Percentiles rank a stretch among this genome's conserved stretches.
Conservation (phyloP, 2,329 filamentous ascomycete genomes). For the Talaromyces albobiverticillius region DNA sequence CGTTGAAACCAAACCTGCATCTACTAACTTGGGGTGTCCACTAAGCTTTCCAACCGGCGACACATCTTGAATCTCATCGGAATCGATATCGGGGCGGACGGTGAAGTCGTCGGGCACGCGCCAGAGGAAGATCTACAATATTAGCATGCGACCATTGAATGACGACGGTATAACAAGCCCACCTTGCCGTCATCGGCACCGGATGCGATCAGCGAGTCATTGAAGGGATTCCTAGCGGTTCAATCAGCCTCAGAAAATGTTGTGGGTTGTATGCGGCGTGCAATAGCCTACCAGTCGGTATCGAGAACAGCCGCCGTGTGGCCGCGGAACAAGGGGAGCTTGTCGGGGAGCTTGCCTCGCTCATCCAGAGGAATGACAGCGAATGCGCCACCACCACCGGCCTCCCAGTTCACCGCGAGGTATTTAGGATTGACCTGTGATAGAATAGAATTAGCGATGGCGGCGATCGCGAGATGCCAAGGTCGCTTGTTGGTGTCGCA, state of each 20-base stretch:
- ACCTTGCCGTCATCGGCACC: constrained; percentile 93
- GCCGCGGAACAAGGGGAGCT: constrained; percentile 90
- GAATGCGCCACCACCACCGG: constrained; percentile 92
- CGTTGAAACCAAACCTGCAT: constrained; percentile 5
- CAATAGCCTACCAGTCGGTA: constrained; percentile 76
- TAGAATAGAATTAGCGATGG: constrained; percentile 17
- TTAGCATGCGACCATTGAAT: constrained; percentile 15
- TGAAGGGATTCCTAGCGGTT: constrained; percentile 78
- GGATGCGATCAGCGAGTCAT: constrained; percentile 88
- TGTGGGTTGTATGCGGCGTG: constrained; percentile 13
- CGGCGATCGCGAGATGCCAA: constrained; percentile 19
- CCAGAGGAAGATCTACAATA: constrained; percentile 77
- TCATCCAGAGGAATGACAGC: constrained; percentile 91
- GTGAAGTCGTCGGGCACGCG: constrained; percentile 86
- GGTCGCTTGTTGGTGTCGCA: constrained; percentile 43
- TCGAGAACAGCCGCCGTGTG: constrained; percentile 95
- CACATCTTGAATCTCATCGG: constrained; percentile 77
- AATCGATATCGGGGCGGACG: constrained; percentile 70
- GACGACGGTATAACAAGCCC: constrained; percentile 13
- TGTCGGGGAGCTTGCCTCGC: constrained; percentile 85
- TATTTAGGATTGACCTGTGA: constrained; percentile 88
- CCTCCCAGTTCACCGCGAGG: constrained; percentile 97
- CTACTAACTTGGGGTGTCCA: constrained; percentile 75
- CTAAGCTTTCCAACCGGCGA: constrained; percentile 75
- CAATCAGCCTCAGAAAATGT: constrained; percentile 15